Evolutionary conservation across 139 green algal genomes (phyloP).

Genomic region (Dunaliella primolecta): DNA sequence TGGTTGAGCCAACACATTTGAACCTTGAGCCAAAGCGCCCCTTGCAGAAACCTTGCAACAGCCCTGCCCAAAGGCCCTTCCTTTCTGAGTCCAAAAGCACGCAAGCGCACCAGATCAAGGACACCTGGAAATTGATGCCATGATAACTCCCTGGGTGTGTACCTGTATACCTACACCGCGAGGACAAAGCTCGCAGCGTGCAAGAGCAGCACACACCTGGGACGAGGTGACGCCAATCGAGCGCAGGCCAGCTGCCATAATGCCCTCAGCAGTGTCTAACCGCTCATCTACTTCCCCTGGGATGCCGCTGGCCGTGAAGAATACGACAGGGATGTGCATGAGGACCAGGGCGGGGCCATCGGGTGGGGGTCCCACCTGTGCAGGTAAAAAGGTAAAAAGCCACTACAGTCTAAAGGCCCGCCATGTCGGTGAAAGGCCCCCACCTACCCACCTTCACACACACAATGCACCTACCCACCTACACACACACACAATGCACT

Average conservation of each 20-base stretch:
- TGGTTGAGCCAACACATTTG: too few species aligned
- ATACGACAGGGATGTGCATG: conserved; percentile 79
- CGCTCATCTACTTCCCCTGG: conserved; percentile 69
- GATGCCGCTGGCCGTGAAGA: conserved; percentile 83
- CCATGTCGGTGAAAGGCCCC: neutral
- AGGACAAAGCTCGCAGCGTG: too few species aligned
- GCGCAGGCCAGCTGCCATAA: conserved; percentile 47
- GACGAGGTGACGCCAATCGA: conserved; percentile 33
- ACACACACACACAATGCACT: too few species aligned
- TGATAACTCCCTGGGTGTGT: too few species aligned
- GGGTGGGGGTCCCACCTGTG: conserved; percentile 53
- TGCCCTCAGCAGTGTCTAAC: conserved; percentile 48
- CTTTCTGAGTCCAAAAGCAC: too few species aligned
- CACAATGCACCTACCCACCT: neutral
- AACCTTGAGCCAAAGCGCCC: too few species aligned
- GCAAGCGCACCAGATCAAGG: too few species aligned
- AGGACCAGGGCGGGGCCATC: conserved; percentile 55
- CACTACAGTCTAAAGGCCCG: neutral
- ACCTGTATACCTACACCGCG: too few species aligned
- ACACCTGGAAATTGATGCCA: too few species aligned
- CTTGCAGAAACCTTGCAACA: too few species aligned
- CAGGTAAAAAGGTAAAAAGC: neutral
- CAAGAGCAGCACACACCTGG: too few species aligned
- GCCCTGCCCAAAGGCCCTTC: too few species aligned
- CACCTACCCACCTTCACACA: neutral